phyloP scores from a whole-genome alignment of 306 rosid genomes.

The Castanea sativa region DNA sequence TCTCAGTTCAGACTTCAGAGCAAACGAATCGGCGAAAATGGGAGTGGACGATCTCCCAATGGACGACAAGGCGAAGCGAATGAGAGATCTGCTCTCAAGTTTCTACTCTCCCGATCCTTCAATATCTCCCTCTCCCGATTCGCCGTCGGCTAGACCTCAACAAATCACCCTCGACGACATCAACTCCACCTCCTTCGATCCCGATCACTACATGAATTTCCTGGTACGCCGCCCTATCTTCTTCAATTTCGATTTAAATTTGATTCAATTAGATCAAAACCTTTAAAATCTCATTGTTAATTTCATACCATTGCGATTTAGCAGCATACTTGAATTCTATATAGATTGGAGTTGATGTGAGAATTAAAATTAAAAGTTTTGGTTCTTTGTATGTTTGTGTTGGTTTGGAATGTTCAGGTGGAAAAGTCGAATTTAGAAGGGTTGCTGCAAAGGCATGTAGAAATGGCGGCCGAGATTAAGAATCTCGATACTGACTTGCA shows the following conservation, averaged over 20 bases:
- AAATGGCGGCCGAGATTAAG: slow-evolving; percentile 96
- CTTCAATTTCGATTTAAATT: neutral
- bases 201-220: slow-evolving; percentile 83
- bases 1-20: neutral
- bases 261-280: no score
- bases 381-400: neutral
- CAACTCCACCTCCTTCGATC: slow-evolving; percentile 70
- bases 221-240: slow-evolving; percentile 43
- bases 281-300: no score
- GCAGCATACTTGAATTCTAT: no score
- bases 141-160: slow-evolving; percentile 30
- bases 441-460: slow-evolving; percentile 73
- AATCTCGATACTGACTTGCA: slow-evolving; percentile 96
- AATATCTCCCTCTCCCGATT: slow-evolving; percentile 34
- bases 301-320: neutral
- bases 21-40: slow-evolving; percentile 36
- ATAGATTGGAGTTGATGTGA: neutral
- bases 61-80: slow-evolving; percentile 89
- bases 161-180: slow-evolving; percentile 66
- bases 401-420: slow-evolving; percentile 38
- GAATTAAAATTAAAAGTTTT: neutral
- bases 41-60: slow-evolving; percentile 52
- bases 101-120: slow-evolving; percentile 90
- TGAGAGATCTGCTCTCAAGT: slow-evolving; percentile 91
- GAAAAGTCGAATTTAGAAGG: slow-evolving; percentile 77